Evolutionary conservation across 768 basidiomycete genomes (phyloP).

Genomic region (Rhodotorula diobovata): DNA sequence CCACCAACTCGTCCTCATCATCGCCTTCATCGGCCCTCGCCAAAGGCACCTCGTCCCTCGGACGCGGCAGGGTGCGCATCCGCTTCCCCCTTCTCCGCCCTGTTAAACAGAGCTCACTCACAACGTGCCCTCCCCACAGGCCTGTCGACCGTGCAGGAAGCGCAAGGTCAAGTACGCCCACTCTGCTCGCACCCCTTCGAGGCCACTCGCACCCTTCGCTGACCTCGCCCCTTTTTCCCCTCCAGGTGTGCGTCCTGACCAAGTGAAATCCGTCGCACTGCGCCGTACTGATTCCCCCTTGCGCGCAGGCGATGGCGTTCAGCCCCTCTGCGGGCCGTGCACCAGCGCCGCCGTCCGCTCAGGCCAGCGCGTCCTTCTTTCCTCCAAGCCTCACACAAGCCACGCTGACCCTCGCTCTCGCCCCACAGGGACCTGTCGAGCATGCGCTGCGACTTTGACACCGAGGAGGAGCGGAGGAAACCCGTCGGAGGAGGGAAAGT

Average conservation of each 20-base stretch:
- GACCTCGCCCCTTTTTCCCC: not conserved
- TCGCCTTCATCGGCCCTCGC: not conserved
- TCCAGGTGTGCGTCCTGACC: not conserved
- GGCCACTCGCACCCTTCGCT: not conserved
- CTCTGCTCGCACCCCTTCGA: not conserved
- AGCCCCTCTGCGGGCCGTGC: not conserved
- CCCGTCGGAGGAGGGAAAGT: constrained; percentile 16
- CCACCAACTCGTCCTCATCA: not conserved
- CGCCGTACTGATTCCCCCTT: not conserved
- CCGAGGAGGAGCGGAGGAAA: constrained; percentile 12
- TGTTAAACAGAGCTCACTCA: not conserved
- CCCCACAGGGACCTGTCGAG: not conserved
- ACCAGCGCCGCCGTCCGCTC: not conserved
- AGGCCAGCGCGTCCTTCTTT: not conserved
- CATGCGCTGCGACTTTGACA: not conserved
- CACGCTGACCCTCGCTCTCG: not conserved
- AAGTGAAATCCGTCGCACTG: not conserved
- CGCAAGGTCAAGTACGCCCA: constrained; percentile 3
- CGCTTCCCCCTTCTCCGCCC: fast-evolving
- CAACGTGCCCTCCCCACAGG: not conserved
- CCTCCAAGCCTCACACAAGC: not conserved
- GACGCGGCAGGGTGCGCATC: constrained; percentile 3
- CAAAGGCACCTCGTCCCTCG: not conserved
- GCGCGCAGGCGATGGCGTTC: constrained; percentile 1
- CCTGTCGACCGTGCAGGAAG: not conserved